A percentile compares a stretch with the other conserved stretches of the same genome.
Conservation (phyloP, 495 filamentous ascomycete genomes). For the Penicillium longicatenatum region DNA sequence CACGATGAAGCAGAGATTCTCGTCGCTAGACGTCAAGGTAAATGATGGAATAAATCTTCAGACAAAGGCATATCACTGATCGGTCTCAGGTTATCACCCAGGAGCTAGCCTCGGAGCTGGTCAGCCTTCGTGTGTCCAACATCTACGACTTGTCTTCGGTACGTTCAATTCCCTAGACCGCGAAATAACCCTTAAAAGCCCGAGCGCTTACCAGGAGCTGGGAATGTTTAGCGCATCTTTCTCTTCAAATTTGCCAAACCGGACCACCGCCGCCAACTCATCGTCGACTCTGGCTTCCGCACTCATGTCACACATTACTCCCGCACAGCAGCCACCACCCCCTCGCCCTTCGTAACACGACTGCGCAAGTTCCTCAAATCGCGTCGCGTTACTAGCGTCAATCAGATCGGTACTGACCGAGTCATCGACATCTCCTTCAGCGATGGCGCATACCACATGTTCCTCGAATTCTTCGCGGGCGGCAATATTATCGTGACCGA, state of each 20-base stretch:
- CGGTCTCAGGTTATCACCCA: slow-evolving; percentile 77
- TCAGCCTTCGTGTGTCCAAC: slow-evolving; percentile 81
- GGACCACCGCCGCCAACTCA: slow-evolving; percentile 78
- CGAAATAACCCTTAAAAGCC: background rate
- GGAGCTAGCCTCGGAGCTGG: slow-evolving; percentile 77
- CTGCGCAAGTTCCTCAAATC: slow-evolving; percentile 88
- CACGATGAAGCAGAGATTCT: slow-evolving; percentile 97
- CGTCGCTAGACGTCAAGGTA: slow-evolving; percentile 88
- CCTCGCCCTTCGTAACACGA: slow-evolving; percentile 78
- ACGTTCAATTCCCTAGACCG: slow-evolving; percentile 14
- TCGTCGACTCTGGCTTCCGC: slow-evolving; percentile 94
- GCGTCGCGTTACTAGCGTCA: slow-evolving; percentile 74
- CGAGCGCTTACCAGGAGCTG: background rate
- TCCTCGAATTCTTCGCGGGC: slow-evolving; percentile 94
- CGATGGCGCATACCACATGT: slow-evolving; percentile 83
- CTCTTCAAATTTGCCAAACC: slow-evolving; percentile 91
- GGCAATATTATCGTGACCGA: slow-evolving; percentile 95
- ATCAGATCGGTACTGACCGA: slow-evolving; percentile 89
- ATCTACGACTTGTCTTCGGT: slow-evolving; percentile 92
- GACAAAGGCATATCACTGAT: slow-evolving; percentile 8
- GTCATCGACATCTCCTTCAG: slow-evolving; percentile 92
- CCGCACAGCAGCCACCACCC: slow-evolving; percentile 78
- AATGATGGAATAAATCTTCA: background rate
- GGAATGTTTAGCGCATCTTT: slow-evolving; percentile 72
- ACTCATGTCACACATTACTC: slow-evolving; percentile 90